A percentile compares a stretch with the other conserved stretches of the same genome.
These are phyloP conservation scores for Obelidium mucronatum DNA, from an alignment of 192 early-diverging fungal species.

Conservation along the genomic window DNA sequence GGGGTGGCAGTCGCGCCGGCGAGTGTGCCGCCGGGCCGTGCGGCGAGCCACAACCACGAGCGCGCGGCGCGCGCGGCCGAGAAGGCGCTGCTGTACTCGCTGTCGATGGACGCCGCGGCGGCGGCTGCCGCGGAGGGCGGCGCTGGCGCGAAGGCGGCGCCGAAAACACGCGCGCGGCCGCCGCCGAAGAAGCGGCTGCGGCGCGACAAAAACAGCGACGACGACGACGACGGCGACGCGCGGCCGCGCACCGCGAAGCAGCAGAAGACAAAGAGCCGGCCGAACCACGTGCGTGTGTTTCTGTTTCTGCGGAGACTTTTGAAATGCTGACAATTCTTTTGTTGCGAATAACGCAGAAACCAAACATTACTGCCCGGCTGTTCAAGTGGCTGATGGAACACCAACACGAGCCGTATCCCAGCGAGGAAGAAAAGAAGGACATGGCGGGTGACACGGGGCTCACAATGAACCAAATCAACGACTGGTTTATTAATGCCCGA, in stretches of 20 bases:
- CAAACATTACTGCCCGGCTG: slow-evolving; percentile 51
- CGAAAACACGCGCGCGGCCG: too few relatives aligned
- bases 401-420: slow-evolving; percentile 71
- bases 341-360: slow-evolving; percentile 13
- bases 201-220: too few relatives aligned
- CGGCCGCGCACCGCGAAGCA: background rate
- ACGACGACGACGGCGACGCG: too few relatives aligned
- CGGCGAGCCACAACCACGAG: too few relatives aligned
- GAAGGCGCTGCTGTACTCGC: slow-evolving; percentile 3
- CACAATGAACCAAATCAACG: slow-evolving; percentile 72
- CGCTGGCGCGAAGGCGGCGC: too few relatives aligned
- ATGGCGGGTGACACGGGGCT: slow-evolving; percentile 62
- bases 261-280: slow-evolving; percentile 3
- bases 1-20: too few relatives aligned
- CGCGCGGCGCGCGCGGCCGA: background rate
- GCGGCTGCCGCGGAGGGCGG: slow-evolving; percentile 5
- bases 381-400: slow-evolving; percentile 72
- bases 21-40: too few relatives aligned
- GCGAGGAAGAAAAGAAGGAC: slow-evolving; percentile 66
- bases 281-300: slow-evolving; percentile 16
- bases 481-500: slow-evolving; percentile 81
- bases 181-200: too few relatives aligned
- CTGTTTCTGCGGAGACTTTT: background rate
- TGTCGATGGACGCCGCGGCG: slow-evolving; percentile 8
- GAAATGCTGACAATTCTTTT: background rate